These are phyloP conservation scores for Leptographium wingfieldii DNA, from an alignment of 2,329 filamentous ascomycete species.

Conservation along the genomic window DNA sequence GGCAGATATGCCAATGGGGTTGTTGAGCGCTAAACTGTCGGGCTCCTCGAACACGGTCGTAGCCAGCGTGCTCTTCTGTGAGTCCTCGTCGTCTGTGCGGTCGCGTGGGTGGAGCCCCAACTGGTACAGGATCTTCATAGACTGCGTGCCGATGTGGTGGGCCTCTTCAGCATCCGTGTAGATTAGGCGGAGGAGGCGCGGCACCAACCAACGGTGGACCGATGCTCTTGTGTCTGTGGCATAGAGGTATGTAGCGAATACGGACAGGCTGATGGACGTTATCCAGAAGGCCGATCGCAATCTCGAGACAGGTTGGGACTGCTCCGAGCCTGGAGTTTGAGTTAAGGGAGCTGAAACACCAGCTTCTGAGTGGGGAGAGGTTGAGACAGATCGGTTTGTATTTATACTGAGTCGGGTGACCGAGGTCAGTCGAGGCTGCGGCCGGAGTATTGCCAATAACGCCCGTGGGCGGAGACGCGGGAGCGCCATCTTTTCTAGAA, in stretches of 20 bases:
- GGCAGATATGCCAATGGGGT: conserved; percentile 89
- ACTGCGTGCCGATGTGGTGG: conserved; percentile 65
- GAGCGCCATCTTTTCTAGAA: too few relatives aligned
- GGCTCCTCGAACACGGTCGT: conserved; percentile 44
- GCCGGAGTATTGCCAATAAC: too few relatives aligned
- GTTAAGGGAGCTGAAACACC: too few relatives aligned
- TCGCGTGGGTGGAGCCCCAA: conserved; percentile 74
- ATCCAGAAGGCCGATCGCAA: conserved; percentile 27
- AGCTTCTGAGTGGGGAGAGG: too few relatives aligned
- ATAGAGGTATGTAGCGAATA: conserved; percentile 49
- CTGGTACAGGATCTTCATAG: conserved; percentile 59
- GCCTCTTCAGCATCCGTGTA: conserved; percentile 78
- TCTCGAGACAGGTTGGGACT: conserved; percentile 13
- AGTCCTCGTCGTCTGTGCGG: conserved; percentile 36
- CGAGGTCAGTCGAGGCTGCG: too few relatives aligned
- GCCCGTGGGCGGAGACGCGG: too few relatives aligned
- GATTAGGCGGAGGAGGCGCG: conserved; percentile 51
- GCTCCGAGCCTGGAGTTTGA: too few relatives aligned
- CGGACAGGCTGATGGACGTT: conserved; percentile 26
- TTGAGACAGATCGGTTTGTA: too few relatives aligned
- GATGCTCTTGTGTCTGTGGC: conserved; percentile 63
- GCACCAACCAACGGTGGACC: conserved; percentile 53
- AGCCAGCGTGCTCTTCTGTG: conserved; percentile 25
- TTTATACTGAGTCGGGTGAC: too few relatives aligned
- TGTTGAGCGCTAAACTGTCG: conserved; percentile 54